Base-by-base conservation (phyloP, 192 early-diverging fungal species). In the Backusella sp. region DNA sequence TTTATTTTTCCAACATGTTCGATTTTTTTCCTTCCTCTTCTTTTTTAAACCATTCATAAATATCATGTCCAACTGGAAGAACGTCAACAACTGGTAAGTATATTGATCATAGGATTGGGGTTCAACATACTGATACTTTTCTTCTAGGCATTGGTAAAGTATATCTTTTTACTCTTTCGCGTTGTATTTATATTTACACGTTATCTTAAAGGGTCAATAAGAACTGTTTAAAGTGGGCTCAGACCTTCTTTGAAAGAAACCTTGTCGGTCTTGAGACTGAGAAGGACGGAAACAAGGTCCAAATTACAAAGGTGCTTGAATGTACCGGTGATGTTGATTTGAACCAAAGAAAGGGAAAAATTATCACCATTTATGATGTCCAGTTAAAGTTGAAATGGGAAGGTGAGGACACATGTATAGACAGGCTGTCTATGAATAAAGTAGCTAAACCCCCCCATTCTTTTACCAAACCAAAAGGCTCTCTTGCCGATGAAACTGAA, bases 331-430 rank as follows among this genome's bases (percentile, higher is more conserved):
- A 99, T 83, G 93, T 90, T 9, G 95, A 98, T 62, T 84, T 99
- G 76, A 97, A 96, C 85, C 94, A 96, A 84, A 90, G 97, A 76
- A 99, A 99, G 83, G 96, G 96, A 37, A 94, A 95, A 81, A 85
- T 99, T 44, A 96, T 99, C 65, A 93, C 96, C 56, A 96, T 99
- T 77, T 97, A 89, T 84, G 97, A 98, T 75, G 84, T 99, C 12
- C 86, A 85, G 28, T 80, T 99, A 79, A 93, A 89, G 39, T 70
- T 95, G 23, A 80, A 85, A 26, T 99, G 96, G 93, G 74, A 80
- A 56, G 90, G 89, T 87, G 46, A 49, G 46, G 42, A 44, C 3
- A 84, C 36, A 8, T n/a, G n/a, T 62, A 30, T 15, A 36, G 2
- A 12, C 14, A 26, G 32, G 32, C 0, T 32, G 32, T 66, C 1